Conservation (phyloP, 176 grass and related monocot genomes). For the Cenchrus americanus region DNA sequence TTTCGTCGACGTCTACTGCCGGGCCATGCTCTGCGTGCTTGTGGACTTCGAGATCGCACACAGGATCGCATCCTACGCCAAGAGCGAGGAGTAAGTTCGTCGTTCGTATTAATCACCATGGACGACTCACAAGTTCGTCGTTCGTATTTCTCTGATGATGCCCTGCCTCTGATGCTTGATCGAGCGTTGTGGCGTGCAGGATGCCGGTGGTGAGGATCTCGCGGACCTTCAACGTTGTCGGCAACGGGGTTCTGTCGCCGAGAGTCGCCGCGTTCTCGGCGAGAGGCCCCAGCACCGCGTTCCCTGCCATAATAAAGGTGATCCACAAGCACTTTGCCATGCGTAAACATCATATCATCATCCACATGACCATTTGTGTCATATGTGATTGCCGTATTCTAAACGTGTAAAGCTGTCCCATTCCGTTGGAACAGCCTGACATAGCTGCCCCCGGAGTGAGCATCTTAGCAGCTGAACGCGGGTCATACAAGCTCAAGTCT, state of each 20-base stretch:
- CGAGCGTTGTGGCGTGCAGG: not conserved
- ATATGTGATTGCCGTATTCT: no score
- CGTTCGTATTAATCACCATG: no score
- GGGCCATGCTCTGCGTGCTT: not conserved
- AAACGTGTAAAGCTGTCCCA: not conserved
- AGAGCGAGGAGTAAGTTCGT: not conserved
- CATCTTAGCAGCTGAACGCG: conserved; percentile 28
- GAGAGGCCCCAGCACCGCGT: conserved; percentile 3
- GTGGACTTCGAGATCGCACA: not conserved
- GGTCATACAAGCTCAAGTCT: not conserved
- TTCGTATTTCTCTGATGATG: no score
- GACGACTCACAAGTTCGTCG: no score
- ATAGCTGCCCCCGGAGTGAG: conserved; percentile 31
- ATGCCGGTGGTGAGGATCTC: not conserved
- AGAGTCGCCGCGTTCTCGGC: conserved; percentile 10
- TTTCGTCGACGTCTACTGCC: rapidly evolving
- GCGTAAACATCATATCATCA: no score
- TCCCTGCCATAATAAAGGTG: conserved; percentile 29
- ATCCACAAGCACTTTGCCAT: not conserved
- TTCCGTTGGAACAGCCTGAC: conserved; percentile 37
- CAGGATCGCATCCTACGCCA: not conserved
- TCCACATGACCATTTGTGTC: no score
- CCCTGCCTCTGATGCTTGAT: no score
- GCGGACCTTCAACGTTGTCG: not conserved
- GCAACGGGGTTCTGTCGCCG: not conserved